phyloP scores from a whole-genome alignment of 1,284 basidiomycete genomes.

The Boletellus deceptivus region DNA sequence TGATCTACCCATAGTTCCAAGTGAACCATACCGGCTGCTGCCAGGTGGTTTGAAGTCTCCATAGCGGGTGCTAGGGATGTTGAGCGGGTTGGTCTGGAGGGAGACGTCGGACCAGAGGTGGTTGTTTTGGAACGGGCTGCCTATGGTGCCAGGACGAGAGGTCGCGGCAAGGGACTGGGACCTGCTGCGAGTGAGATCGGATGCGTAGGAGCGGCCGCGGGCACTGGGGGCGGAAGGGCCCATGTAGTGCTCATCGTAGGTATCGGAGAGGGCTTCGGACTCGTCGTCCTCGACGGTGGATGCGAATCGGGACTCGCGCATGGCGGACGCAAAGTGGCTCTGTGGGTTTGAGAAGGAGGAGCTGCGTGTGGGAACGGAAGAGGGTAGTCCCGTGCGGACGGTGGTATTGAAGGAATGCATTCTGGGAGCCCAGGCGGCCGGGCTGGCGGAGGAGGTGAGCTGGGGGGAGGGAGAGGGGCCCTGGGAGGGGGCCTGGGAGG shows the following conservation, averaged over 20 bases:
- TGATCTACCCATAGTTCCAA: constrained; percentile 55
- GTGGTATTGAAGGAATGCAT: constrained; percentile 40
- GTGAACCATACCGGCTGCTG: constrained; percentile 61
- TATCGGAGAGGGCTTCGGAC: constrained; percentile 54
- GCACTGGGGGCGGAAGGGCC: constrained; percentile 36
- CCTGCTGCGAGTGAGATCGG: constrained; percentile 65
- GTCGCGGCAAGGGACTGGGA: constrained; percentile 71
- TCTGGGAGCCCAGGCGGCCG: constrained; percentile 37
- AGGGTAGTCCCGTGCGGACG: constrained; percentile 28
- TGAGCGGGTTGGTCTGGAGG: constrained; percentile 47
- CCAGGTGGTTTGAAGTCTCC: constrained; percentile 61
- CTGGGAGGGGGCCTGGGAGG: background rate
- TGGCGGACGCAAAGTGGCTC: constrained; percentile 53
- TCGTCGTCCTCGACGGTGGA: constrained; percentile 76
- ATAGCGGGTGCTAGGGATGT: constrained; percentile 51
- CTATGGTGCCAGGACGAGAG: constrained; percentile 49
- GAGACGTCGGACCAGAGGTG: constrained; percentile 55
- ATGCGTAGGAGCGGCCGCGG: constrained; percentile 54
- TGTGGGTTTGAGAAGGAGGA: constrained; percentile 64
- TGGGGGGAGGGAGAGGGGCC: constrained; percentile 28
- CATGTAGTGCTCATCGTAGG: constrained; percentile 53
- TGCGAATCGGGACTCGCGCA: constrained; percentile 62
- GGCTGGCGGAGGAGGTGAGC: constrained; percentile 34
- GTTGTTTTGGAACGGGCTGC: constrained; percentile 41
- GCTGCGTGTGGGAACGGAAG: constrained; percentile 55